Evolutionary conservation across 2,329 filamentous ascomycete genomes (phyloP), one percentile per base, ranked within the genome.

Genomic region (Venturiaceae sp.): DNA sequence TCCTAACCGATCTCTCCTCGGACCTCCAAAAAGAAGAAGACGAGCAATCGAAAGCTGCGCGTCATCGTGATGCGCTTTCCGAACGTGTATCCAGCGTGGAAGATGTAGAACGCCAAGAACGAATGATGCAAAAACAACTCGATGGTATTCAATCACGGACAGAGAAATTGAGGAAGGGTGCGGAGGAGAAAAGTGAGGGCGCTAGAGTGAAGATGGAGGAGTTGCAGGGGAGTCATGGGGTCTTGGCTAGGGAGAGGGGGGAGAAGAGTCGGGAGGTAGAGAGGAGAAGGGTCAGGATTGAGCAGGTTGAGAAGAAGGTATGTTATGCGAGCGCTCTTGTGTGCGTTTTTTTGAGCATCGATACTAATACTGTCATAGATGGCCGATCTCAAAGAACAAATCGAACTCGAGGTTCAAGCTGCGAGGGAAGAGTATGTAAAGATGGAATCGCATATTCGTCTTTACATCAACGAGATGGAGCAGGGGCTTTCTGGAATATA

Each of bases 381-480:
- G 92, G 85, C 88, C 53, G 94, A 99, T 72, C 80, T 99, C 65
- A 97, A 96, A 70, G 94, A 97, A 71, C 95, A 94, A 66, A 96
- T 99, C 62, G 92, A 97, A 69, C 92, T 87, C 62, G 94, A 99
- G 73, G 87, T 97, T 8, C 89, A 94, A 69, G 84, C 83, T 58
- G 91, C 94, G 1, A 85, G 95, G 66, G 92, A 95, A 64, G 90
- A 97, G 76, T 99, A 96, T 73, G 81, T 95, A 69, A 96, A 96
- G 83, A 87, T 99, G 84, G 92, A 97, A 72, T 87, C 90, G 37
- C 94, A 99, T 70, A 95, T 99, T 72, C 92, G 92, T 74, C 79
- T 97, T 62, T 99, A 99, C 77, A 95, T 99, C 68, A 95, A 89
- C 4, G 94, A 99, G 79, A 96, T 99, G 92, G 94, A 97, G 74